A percentile compares a stretch with the other conserved stretches of the same genome.
phyloP scores from a whole-genome alignment of 176 grass and related monocot genomes.

The Cenchrus americanus region DNA sequence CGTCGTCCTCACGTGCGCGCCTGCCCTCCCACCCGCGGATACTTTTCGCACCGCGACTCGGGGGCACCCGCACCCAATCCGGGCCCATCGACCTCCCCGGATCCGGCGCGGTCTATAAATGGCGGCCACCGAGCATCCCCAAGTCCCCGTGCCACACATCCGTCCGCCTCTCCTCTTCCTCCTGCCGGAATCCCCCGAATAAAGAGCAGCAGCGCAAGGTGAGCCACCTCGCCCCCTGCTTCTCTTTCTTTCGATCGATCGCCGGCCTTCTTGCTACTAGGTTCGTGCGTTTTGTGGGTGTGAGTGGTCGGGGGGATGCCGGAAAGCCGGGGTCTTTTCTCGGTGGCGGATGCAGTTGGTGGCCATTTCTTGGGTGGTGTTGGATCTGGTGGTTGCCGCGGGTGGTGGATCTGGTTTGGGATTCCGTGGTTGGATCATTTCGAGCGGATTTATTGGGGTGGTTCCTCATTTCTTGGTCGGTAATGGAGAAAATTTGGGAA shows the following conservation, averaged over 20 bases:
- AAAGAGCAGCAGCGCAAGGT: slow-evolving; percentile 40
- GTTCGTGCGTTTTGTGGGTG: neutral
- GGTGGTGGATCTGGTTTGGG: slow-evolving; percentile 11
- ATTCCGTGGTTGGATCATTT: neutral
- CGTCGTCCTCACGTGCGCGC: neutral
- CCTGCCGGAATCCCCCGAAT: neutral
- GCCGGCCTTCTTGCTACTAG: neutral
- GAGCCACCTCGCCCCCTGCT: neutral
- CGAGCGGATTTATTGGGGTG: neutral
- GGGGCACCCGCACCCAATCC: neutral
- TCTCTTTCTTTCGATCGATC: neutral
- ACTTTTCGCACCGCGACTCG: neutral
- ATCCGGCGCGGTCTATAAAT: slow-evolving; percentile 35
- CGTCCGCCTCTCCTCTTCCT: neutral
- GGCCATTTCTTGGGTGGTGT: neutral
- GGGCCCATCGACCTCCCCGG: neutral
- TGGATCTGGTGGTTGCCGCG: slow-evolving; percentile 16
- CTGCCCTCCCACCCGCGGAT: neutral
- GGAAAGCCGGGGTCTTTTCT: neutral
- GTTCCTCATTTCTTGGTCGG: neutral
- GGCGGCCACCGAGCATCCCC: neutral
- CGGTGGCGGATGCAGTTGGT: neutral
- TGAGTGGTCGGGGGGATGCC: neutral
- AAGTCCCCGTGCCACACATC: slow-evolving; percentile 23
- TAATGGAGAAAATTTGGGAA: neutral